These are phyloP conservation scores for Nakazawaea molendinolei DNA, from an alignment of 805 yeast genomes.

Conservation along the genomic window DNA sequence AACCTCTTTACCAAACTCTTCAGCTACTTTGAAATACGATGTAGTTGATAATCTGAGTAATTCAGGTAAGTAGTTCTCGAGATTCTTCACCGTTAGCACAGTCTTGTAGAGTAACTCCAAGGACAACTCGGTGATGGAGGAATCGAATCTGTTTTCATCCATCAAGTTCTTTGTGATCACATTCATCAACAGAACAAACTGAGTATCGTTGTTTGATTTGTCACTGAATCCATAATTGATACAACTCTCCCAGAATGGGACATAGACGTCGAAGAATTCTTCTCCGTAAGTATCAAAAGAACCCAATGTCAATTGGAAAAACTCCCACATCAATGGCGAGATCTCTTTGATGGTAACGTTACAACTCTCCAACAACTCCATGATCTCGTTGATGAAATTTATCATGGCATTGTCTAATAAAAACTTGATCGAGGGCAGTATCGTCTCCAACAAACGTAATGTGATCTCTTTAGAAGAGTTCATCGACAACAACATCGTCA, in stretches of 20 bases:
- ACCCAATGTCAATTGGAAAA: slow-evolving; percentile 34
- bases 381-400: slow-evolving; percentile 69
- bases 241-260: slow-evolving; percentile 42
- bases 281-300: slow-evolving; percentile 46
- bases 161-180: slow-evolving; percentile 17
- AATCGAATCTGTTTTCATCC: slow-evolving; percentile 17
- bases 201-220: slow-evolving; percentile 13
- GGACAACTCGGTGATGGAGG: slow-evolving; percentile 12
- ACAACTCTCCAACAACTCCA: slow-evolving; percentile 65
- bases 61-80: slow-evolving; percentile 37
- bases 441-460: slow-evolving; percentile 54
- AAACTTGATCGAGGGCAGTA: slow-evolving; percentile 61
- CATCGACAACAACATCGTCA: slow-evolving; percentile 74
- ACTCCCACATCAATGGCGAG: slow-evolving; percentile 39
- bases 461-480: slow-evolving; percentile 70
- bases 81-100: slow-evolving; percentile 28
- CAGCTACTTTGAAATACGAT: slow-evolving; percentile 14
- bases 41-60: slow-evolving; percentile 20
- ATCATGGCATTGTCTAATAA: slow-evolving; percentile 61
- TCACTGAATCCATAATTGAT: slow-evolving; percentile 36
- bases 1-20: slow-evolving; percentile 14
- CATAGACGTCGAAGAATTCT: slow-evolving; percentile 42
- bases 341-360: slow-evolving; percentile 47
- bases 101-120: slow-evolving; percentile 15
- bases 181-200: slow-evolving; percentile 20